Evolutionary conservation across 2,329 filamentous ascomycete genomes (phyloP), one percentile per base, ranked within the genome.

Genomic region (Fusarium dlaminii): DNA sequence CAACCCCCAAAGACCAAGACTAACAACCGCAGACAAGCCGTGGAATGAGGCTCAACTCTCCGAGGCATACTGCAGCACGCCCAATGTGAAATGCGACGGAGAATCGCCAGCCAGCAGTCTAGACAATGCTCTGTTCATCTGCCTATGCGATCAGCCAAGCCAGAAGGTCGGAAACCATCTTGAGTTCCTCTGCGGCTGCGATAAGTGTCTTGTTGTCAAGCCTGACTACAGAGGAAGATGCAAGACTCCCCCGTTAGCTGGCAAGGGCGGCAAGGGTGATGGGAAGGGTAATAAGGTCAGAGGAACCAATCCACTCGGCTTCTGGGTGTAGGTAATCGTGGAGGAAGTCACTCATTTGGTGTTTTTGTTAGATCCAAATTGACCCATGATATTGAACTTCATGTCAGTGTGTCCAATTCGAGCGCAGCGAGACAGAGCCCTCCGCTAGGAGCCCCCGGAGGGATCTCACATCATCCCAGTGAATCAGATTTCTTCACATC

Each of bases 181-280:
- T 43, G 80, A 84, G 36, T 77, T 84, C n/a, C 60, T 84, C 15
- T 83, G 82, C 63, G 80, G 82, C 5, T 84, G 83, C 63, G 82
- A 84, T 59, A 80, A 78, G 61, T 84, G 83, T 65, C 77, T 84
- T 42, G 82, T 83, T 42, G 76, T 83, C 57, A 80, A 78, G 17
- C 83, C 83, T 1, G 83, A 84, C 59, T 84, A 78, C 51, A 78
- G 83, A 68, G 83, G 82, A 48, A 79, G 83, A 24, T 84, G 83
- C 66, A 80, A 81, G 68, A 80, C 76, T 54, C 83, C 83, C 3
- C 84, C 83, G 52, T 72, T 74, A 30, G 75, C 79, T 30, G 78
- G 77, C 60, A 17, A 37, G 51, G 10, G 45, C 11, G 30, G 49
- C 27, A 48, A 46, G 9, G 46, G 20, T 24, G 49, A 39, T 8